Evolutionary conservation across 192 early-diverging fungal species (phyloP).

Genomic region (Phycomyces blakesleeanus): DNA sequence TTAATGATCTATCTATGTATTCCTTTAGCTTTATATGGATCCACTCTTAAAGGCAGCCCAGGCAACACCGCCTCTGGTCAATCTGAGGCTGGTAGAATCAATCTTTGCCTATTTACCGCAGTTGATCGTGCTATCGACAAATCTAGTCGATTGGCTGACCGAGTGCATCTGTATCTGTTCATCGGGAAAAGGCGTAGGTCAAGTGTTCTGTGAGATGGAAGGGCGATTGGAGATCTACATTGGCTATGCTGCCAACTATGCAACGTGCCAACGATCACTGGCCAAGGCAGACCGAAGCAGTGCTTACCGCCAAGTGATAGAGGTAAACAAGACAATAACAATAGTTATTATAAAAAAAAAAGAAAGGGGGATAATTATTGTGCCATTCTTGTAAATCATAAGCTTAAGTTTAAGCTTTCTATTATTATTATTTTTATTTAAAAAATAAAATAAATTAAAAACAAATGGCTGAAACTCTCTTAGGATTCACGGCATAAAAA

Average conservation of each 20-base stretch:
- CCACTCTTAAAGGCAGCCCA: conserved; percentile 30
- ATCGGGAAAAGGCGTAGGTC: conserved; percentile 11
- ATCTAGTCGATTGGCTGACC: conserved; percentile 10
- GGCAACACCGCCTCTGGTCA: conserved; percentile 22
- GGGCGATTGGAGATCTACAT: conserved; percentile 30
- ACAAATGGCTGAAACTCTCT: neutral
- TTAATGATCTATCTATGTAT: too few species aligned
- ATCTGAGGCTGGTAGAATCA: conserved; percentile 20
- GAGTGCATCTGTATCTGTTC: conserved; percentile 13
- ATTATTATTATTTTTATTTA: too few species aligned
- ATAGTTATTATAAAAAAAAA: too few species aligned
- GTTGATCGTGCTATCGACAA: conserved; percentile 26
- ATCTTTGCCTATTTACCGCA: conserved; percentile 37
- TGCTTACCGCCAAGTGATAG: conserved; percentile 27
- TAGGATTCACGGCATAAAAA: conserved; percentile 33
- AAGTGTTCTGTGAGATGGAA: conserved; percentile 26
- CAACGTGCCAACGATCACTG: conserved; percentile 18
- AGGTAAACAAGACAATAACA: conserved; percentile 15
- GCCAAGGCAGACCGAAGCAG: conserved; percentile 23
- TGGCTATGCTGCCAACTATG: conserved; percentile 31
- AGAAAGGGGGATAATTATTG: too few species aligned
- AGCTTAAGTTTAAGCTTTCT: too few species aligned
- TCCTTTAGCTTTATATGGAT: conserved; percentile 38
- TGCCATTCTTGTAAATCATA: neutral
- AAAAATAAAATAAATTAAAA: neutral